Evolutionary conservation across 495 filamentous ascomycete species (phyloP).

Genomic region (Aspergillus wentii): DNA sequence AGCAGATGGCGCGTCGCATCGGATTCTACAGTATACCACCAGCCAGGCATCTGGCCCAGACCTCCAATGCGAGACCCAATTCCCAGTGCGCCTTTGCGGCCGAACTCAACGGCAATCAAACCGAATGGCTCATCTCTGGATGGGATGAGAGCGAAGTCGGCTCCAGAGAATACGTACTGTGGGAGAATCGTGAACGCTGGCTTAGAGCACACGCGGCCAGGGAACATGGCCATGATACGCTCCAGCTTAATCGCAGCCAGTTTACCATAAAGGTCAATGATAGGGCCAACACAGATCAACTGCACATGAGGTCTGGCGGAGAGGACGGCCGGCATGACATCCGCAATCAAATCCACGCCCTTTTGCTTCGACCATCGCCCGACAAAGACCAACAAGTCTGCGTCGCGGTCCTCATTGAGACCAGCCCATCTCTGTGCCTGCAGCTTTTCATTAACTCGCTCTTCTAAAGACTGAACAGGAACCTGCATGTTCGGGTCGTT

Average conservation of each 20-base stretch:
- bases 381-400: slow-evolving; percentile 67
- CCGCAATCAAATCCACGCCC: slow-evolving; percentile 66
- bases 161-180: slow-evolving; percentile 65
- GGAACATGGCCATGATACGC: slow-evolving; percentile 59
- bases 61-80: slow-evolving; percentile 56
- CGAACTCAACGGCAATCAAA: slow-evolving; percentile 69
- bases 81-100: slow-evolving; percentile 66
- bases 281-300: slow-evolving; percentile 59
- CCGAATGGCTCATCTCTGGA: slow-evolving; percentile 70
- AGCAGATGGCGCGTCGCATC: slow-evolving; percentile 44
- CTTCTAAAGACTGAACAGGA: slow-evolving; percentile 40
- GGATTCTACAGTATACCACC: slow-evolving; percentile 57
- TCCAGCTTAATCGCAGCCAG: slow-evolving; percentile 66
- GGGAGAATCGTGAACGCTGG: slow-evolving; percentile 66
- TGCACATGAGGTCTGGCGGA: slow-evolving; percentile 58
- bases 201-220: slow-evolving; percentile 61
- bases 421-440: slow-evolving; percentile 68
- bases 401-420: slow-evolving; percentile 51
- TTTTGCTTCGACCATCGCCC: slow-evolving; percentile 70
- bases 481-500: slow-evolving; percentile 36
- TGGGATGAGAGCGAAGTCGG: slow-evolving; percentile 70
- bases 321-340: slow-evolving; percentile 59
- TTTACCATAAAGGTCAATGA: slow-evolving; percentile 65
- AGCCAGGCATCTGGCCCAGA: slow-evolving; percentile 66
- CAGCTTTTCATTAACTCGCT: slow-evolving; percentile 32